phyloP scores from a whole-genome alignment of 2,329 filamentous ascomycete genomes.

The Venturia asperata region DNA sequence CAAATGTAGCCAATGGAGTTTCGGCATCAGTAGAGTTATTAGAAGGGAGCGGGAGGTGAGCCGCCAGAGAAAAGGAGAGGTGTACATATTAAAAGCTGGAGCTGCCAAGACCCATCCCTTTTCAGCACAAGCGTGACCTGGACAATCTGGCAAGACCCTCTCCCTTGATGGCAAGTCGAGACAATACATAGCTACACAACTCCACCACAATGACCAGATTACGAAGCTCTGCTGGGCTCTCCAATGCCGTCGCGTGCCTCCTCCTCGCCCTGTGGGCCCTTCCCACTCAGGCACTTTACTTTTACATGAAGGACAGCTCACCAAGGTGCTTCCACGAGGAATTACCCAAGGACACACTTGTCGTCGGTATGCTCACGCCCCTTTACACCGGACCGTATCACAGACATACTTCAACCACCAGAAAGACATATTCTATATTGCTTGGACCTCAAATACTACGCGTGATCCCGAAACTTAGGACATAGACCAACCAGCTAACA shows the following conservation, averaged over 20 bases:
- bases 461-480: constrained; percentile 11
- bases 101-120: constrained; percentile 11
- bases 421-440: not conserved
- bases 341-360: constrained; percentile 91
- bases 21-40: not conserved
- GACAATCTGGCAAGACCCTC: constrained; percentile 1
- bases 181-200: not conserved
- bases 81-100: no score
- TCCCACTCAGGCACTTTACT: constrained; percentile 79
- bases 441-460: not conserved
- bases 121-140: not conserved
- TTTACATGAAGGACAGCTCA: constrained; percentile 80
- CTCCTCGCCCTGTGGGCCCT: constrained; percentile 48
- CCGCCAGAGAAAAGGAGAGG: not conserved
- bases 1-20: not conserved
- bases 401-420: not conserved
- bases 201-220: constrained; percentile 17
- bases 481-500: not conserved
- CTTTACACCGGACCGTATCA: not conserved
- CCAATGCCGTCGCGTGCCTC: constrained; percentile 32
- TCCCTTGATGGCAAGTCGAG: not conserved
- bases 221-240: constrained; percentile 5
- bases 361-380: constrained; percentile 59
- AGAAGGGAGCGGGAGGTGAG: not conserved
- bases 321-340: constrained; percentile 99